Conservation (phyloP, 228 moss, liverwort and hornwort species). For the Sphagnum fallax region DNA sequence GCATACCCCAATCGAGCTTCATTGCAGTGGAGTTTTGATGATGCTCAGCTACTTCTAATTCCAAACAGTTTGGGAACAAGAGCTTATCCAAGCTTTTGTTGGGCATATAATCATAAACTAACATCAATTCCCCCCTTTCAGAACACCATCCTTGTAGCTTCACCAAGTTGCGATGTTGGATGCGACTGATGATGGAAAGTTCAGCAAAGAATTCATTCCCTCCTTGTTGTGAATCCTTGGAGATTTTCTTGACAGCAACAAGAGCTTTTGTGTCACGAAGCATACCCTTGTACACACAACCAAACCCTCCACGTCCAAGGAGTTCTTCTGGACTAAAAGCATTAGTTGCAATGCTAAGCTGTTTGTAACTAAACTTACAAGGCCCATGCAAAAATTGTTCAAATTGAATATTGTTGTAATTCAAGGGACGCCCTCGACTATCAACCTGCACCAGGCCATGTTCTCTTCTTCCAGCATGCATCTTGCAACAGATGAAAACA, state of each 20-base stretch:
- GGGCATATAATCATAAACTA: constrained; percentile 44
- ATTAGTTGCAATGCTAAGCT: constrained; percentile 30
- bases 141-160: constrained; percentile 44
- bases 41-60: not conserved
- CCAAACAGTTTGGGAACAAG: constrained; percentile 7
- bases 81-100: constrained; percentile 47
- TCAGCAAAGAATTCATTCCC: constrained; percentile 41
- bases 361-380: constrained; percentile 26
- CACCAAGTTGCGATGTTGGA: constrained; percentile 34
- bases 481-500: not conserved
- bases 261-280: constrained; percentile 6
- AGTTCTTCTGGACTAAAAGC: constrained; percentile 22
- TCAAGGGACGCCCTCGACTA: not conserved
- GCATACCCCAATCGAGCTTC: constrained; percentile 21
- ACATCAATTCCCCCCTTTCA: constrained; percentile 17
- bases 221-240: constrained; percentile 16
- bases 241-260: constrained; percentile 41
- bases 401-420: not conserved
- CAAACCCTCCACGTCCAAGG: constrained; percentile 38
- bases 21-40: too few relatives aligned
- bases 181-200: constrained; percentile 31
- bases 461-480: not conserved
- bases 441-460: not conserved
- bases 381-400: constrained; percentile 13
- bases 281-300: constrained; percentile 35